phyloP scores from a whole-genome alignment of 2,329 filamentous ascomycete genomes.

The Botryotinia convoluta region DNA sequence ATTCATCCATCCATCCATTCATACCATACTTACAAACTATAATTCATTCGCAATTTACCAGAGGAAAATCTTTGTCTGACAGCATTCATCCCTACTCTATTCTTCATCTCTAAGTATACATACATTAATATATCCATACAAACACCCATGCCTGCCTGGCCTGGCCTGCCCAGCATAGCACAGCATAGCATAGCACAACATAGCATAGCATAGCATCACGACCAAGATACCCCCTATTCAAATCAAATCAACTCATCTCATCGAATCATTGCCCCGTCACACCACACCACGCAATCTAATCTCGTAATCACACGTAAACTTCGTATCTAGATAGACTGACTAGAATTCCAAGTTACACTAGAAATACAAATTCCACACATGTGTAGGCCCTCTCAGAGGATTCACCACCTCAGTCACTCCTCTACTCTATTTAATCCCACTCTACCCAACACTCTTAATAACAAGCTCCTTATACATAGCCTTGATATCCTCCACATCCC shows the following conservation, averaged over 20 bases:
- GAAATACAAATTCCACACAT: background rate
- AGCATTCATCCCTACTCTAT: background rate
- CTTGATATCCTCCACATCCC: conserved; percentile 91
- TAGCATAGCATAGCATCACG: background rate
- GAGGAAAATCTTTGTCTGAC: no score
- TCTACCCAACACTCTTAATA: conserved; percentile 12
- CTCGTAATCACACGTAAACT: background rate
- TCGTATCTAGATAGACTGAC: background rate
- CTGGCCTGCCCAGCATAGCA: no score
- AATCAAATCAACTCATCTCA: background rate
- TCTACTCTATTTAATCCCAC: background rate
- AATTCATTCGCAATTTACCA: no score
- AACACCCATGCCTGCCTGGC: no score
- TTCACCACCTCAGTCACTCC: background rate
- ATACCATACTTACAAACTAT: no score
- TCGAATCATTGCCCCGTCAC: no score
- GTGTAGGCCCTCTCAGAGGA: background rate
- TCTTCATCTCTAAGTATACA: background rate
- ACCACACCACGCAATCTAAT: background rate
- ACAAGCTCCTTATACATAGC: conserved; percentile 93
- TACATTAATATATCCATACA: no score
- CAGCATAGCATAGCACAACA: no score
- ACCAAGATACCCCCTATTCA: background rate
- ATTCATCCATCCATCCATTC: no score
- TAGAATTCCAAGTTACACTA: background rate